Evolutionary conservation across 2,329 filamentous ascomycete species (phyloP).

Genomic region (Stylonectria norvegica): DNA sequence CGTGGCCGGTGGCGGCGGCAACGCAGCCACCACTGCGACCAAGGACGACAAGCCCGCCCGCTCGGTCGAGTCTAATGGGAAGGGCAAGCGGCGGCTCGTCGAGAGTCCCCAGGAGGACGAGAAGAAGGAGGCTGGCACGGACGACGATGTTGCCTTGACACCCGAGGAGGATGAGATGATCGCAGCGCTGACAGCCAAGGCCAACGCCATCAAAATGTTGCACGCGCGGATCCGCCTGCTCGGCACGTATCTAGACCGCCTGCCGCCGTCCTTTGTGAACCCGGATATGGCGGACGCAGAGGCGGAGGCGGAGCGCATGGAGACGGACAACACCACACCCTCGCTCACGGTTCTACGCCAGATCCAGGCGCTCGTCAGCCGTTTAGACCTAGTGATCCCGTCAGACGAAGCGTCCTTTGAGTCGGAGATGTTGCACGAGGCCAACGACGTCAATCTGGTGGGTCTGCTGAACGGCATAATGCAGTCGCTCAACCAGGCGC

Average conservation of each 20-base stretch:
- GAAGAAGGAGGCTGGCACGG: conserved; percentile 26
- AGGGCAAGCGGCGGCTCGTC: conserved; percentile 49
- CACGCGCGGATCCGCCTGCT: conserved; percentile 72
- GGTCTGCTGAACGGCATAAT: conserved; percentile 73
- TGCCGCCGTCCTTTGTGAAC: conserved; percentile 63
- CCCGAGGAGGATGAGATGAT: conserved; percentile 60
- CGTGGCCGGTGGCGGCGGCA: conserved; percentile 79
- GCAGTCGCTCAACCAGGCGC: conserved; percentile 65
- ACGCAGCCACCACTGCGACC: conserved; percentile 60
- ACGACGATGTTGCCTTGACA: conserved; percentile 47
- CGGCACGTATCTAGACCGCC: conserved; percentile 69
- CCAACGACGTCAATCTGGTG: conserved; percentile 80
- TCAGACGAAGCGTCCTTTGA: conserved; percentile 63
- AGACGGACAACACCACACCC: conserved; percentile 40
- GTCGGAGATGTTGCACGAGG: conserved; percentile 69
- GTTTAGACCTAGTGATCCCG: conserved; percentile 77
- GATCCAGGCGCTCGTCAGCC: conserved; percentile 79
- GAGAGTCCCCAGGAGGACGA: conserved; percentile 31
- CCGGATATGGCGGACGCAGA: conserved; percentile 41
- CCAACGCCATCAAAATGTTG: conserved; percentile 92
- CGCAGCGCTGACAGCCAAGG: conserved; percentile 73
- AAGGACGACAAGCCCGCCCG: conserved; percentile 42
- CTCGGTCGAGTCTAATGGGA: conserved; percentile 47
- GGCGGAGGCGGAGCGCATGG: conserved; percentile 34
- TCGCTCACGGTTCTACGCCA: conserved; percentile 78